phyloP scores from a whole-genome alignment of 768 basidiomycete species.

The Leccinum broughii region DNA sequence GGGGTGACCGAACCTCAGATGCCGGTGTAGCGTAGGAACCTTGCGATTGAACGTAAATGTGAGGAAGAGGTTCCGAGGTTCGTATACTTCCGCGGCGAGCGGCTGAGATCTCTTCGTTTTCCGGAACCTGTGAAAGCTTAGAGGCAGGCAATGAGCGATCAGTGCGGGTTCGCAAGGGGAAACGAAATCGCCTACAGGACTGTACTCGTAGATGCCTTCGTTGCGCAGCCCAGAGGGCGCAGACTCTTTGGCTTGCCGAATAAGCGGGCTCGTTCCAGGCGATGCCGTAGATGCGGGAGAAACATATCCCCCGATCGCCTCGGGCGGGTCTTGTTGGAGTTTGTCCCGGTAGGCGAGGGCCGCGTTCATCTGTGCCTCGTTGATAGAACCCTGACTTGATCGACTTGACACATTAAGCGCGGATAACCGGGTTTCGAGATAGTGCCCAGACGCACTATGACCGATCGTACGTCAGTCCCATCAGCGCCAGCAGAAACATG shows the following conservation, averaged over 20 bases:
- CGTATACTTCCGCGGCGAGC: slow-evolving; percentile 32
- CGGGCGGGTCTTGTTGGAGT: slow-evolving; percentile 25
- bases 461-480: slow-evolving; percentile 23
- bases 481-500: slow-evolving; percentile 21
- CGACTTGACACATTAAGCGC: slow-evolving; percentile 33
- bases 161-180: background rate
- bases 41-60: slow-evolving; percentile 25
- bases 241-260: slow-evolving; percentile 26
- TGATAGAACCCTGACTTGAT: slow-evolving; percentile 35
- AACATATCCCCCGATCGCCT: slow-evolving; percentile 36
- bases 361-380: slow-evolving; percentile 28
- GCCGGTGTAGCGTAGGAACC: slow-evolving; percentile 20
- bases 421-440: slow-evolving; percentile 33
- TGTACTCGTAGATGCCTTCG: slow-evolving; percentile 29
- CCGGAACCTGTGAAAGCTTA: slow-evolving; percentile 25
- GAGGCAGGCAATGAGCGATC: slow-evolving; percentile 2
- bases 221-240: slow-evolving; percentile 24
- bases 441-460: slow-evolving; percentile 30
- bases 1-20: slow-evolving; percentile 14
- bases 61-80: slow-evolving; percentile 19
- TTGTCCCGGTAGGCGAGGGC: slow-evolving; percentile 29
- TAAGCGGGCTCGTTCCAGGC: slow-evolving; percentile 37
- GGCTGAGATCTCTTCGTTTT: slow-evolving; percentile 20
- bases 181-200: slow-evolving; percentile 21
- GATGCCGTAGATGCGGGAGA: slow-evolving; percentile 49